Percentiles rank a stretch among this genome's conserved stretches.
Conservation (phyloP, 2,329 filamentous ascomycete species). For the Plectosphaerella sp. region DNA sequence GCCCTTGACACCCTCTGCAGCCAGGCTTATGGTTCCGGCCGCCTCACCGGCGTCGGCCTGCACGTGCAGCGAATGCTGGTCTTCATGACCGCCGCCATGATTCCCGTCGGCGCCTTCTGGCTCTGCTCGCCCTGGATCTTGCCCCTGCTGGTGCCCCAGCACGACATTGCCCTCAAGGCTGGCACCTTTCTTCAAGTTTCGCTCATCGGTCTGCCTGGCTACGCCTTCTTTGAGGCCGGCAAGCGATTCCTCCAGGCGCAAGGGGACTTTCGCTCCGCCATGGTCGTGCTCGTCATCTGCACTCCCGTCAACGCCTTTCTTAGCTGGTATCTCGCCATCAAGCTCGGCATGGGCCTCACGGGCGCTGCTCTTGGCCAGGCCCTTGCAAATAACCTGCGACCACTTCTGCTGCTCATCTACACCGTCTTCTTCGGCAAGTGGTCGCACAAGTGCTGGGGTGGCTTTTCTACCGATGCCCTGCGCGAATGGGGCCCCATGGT, state of each 20-base stretch:
- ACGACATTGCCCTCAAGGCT: slow-evolving; percentile 40
- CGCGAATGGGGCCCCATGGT: slow-evolving; percentile 34
- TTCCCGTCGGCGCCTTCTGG: slow-evolving; percentile 47
- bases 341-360: slow-evolving; percentile 37
- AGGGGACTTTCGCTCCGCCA: slow-evolving; percentile 45
- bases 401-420: slow-evolving; percentile 41
- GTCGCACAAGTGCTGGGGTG: slow-evolving; percentile 38
- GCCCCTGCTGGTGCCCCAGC: slow-evolving; percentile 39
- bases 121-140: slow-evolving; percentile 41
- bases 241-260: slow-evolving; percentile 53
- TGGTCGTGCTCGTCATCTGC: slow-evolving; percentile 40
- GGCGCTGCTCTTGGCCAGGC: slow-evolving; percentile 47
- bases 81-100: slow-evolving; percentile 38
- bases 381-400: slow-evolving; percentile 42
- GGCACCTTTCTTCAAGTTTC: slow-evolving; percentile 43
- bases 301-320: slow-evolving; percentile 42
- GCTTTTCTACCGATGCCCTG: slow-evolving; percentile 29
- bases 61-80: slow-evolving; percentile 49
- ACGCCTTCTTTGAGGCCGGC: slow-evolving; percentile 47
- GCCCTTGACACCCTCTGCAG: slow-evolving; percentile 46
- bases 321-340: slow-evolving; percentile 43
- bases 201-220: slow-evolving; percentile 46
- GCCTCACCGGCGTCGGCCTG: slow-evolving; percentile 41
- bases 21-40: slow-evolving; percentile 46
- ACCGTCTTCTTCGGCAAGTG: slow-evolving; percentile 34